Conservation (phyloP, 202 grass and related monocot genomes). For the Schoenoplectus tabernaemontani region DNA sequence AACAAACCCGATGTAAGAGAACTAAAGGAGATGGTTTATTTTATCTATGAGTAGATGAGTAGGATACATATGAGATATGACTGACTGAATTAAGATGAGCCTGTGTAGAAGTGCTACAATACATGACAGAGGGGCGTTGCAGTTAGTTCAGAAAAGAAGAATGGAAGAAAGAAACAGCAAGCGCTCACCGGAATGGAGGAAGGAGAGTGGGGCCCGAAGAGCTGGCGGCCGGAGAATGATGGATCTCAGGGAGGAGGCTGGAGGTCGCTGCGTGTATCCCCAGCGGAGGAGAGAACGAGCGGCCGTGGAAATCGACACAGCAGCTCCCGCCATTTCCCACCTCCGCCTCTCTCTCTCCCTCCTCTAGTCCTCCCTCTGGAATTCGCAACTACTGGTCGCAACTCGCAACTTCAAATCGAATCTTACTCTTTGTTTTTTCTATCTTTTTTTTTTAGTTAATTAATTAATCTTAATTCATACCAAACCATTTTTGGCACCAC, state of each 20-base stretch:
- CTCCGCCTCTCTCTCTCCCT: no score
- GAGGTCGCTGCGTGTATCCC: not conserved
- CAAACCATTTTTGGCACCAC: no score
- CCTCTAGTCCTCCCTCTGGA: not conserved
- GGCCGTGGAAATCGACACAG: constrained; percentile 26
- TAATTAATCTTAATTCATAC: no score
- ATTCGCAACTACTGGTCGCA: no score
- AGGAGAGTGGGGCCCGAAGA: not conserved
- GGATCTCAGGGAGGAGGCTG: not conserved
- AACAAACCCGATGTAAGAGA: no score
- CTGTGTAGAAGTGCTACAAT: constrained; percentile 22
- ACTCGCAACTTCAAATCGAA: not conserved
- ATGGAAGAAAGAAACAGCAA: not conserved
- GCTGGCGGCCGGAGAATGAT: not conserved
- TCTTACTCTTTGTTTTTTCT: not conserved
- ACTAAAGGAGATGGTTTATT: not conserved
- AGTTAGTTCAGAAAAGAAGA: not conserved
- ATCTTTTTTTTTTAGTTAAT: not conserved
- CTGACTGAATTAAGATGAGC: not conserved
- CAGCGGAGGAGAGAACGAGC: constrained; percentile 26
- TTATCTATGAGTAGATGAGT: constrained; percentile 13
- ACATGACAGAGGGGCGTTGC: not conserved
- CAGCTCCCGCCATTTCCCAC: not conserved
- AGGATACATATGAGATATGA: no score
- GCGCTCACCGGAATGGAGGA: constrained; percentile 15